These are phyloP conservation scores for Phytophthora foliorum DNA, from an alignment of 352 stramenopile genomes.

Conservation along the genomic window DNA sequence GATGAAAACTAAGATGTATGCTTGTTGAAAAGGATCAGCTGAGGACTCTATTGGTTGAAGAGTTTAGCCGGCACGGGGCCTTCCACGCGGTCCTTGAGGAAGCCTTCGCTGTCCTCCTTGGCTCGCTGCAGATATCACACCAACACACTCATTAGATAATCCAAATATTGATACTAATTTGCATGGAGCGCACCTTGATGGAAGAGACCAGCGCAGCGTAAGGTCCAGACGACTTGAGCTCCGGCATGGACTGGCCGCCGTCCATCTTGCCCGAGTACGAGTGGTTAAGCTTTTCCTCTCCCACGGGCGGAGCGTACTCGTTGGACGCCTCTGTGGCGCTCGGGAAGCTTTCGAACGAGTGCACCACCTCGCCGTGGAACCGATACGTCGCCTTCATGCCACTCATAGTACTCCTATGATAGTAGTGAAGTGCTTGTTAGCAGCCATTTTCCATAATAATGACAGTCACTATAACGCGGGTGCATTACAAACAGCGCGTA, in stretches of 20 bases:
- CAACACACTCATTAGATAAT: background rate
- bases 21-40: slow-evolving; percentile 26
- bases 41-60: slow-evolving; percentile 58
- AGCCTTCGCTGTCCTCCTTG: slow-evolving; percentile 83
- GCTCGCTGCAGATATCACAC: slow-evolving; percentile 48
- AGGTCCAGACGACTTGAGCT: slow-evolving; percentile 71
- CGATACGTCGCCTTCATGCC: slow-evolving; percentile 70
- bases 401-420: no score
- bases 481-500: no score
- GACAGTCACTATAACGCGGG: background rate
- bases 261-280: slow-evolving; percentile 79
- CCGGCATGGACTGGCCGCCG: slow-evolving; percentile 62
- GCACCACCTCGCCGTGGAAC: slow-evolving; percentile 76
- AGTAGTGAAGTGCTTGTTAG: background rate
- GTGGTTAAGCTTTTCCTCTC: slow-evolving; percentile 67
- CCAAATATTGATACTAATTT: background rate
- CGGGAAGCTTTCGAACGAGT: slow-evolving; percentile 78
- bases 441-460: background rate
- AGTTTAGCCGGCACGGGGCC: slow-evolving; percentile 75
- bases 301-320: slow-evolving; percentile 54
- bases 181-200: slow-evolving; percentile 61
- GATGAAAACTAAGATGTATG: slow-evolving; percentile 40
- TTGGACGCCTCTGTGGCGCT: slow-evolving; percentile 66
- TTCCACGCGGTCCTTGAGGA: slow-evolving; percentile 86
- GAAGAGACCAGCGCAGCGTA: slow-evolving; percentile 80